Base-by-base conservation (phyloP, 73 alveolate genomes). In the Blepharisma stoltei region DNA sequence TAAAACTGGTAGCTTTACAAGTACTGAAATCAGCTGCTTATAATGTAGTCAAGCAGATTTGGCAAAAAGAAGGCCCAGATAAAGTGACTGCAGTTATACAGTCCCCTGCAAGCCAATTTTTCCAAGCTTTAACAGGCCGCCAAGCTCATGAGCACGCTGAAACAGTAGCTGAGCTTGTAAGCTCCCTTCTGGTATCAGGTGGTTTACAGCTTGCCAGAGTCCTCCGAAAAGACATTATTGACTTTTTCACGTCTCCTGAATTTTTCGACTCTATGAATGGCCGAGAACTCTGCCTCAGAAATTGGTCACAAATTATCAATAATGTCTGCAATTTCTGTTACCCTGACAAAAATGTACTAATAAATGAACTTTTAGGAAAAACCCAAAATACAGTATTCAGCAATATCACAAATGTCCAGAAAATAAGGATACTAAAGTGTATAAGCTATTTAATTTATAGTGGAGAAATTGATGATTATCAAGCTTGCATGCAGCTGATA, bases 21-120 rank as follows among this genome's bases (percentile, higher is more conserved):
- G 48, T 60, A 8, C 5, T 60, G 23, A 60, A 60, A 60, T 20
- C 38, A 1, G 23, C 38, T 25, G 46, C 23, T 60, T 60, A 18
- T 25, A 14, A 25, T 14, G 23, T 60, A n/a, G 23, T 25, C 14
- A 20, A 20, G 14, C 14, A n/a, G 18, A 8, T 60, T 2, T 60
- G 11, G 18, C 73, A 60, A 60, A 25, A 14, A 8, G 73, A 60
- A 8, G 23, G 73, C 23, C 14, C n/a, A 60, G 73, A 60, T 9
- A n/a, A 25, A 60, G 73, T n/a, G 37, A 14, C 11, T 14, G 0
- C 48, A 14, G 14, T 60, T 1, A 60, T 60, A 8, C 73, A 60
- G 23, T 60, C 46, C 0, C 73, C 73, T 18, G 46, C 23, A 60
- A 60, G n/a, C 18, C 46, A 60, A 60, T n/a, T 25, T 60, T 60